Evolutionary conservation across 2,329 filamentous ascomycete genomes (phyloP), one percentile per base, ranked within the genome.

Genomic region (Calonectria hongkongensis): DNA sequence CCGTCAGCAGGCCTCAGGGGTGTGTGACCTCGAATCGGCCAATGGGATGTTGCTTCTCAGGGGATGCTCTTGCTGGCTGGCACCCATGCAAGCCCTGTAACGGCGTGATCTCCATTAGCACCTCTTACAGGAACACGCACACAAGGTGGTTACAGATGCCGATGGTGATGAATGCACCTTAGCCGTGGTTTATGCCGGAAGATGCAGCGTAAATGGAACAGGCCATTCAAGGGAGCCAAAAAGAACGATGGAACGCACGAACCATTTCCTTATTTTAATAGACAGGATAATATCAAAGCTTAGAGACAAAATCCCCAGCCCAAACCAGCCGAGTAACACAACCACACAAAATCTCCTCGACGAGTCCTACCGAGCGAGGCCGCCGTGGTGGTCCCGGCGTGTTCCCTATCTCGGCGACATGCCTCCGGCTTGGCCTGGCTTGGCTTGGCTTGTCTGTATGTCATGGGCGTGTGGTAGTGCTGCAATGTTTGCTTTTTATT

Each of bases 21-120:
- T n/a, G 18, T 25, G 27, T 62, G 33, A 48, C 63, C 56, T 45
- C 6, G 39, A 60, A 72, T 71, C 70, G 67, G 74, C 77, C 77
- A 79, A 79, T 79, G 71, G 78, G 60, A 66, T 36, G 62, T 67
- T 66, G 67, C 43, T 51, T 64, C 76, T 75, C 77, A 79, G 77
- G 77, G 71, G 77, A 78, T 65, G 62, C 68, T 71, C 33, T 75
- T 72, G 73, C 71, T 73, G 74, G 72, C 67, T 68, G 60, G 64
- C 71, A 65, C 47, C 58, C 70, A 64, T 77, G 77, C 75, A 74
- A 66, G 58, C 65, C 73, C 68, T 75, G 70, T 71, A 79, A 79
- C 77, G 76, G 77, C 73, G 73, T 75, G 77, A 75, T 79, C 74
- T 74, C 63, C 48, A 41, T 72, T 65, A 71, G 63, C 56, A 50